Conservation (phyloP, 371 early-diverging fungal genomes). For the Lichtheimia hyalospora region DNA sequence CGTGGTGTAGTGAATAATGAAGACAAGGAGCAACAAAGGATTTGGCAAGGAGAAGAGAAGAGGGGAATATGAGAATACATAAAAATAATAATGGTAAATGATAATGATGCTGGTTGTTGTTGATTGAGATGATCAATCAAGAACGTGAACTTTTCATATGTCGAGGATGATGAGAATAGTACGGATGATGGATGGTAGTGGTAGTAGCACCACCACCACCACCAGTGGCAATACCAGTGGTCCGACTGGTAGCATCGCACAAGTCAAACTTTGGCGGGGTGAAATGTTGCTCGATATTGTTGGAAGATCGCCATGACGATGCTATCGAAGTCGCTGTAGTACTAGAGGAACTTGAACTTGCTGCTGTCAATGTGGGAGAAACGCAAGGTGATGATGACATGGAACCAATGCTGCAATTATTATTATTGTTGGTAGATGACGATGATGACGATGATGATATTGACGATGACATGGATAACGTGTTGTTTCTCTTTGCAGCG, state of each 20-base stretch:
- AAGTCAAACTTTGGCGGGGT: no score
- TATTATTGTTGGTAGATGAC: background rate
- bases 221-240: background rate
- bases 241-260: background rate
- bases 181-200: no score
- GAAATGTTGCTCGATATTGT: background rate
- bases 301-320: conserved; percentile 2
- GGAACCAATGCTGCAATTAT: background rate
- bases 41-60: background rate
- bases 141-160: conserved; percentile 3
- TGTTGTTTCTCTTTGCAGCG: background rate
- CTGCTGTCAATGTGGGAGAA: conserved; percentile 8
- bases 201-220: no score
- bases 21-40: background rate
- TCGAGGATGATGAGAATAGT: background rate
- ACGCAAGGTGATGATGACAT: background rate
- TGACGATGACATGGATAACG: background rate
- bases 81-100: no score
- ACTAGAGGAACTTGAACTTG: background rate
- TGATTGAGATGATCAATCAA: background rate
- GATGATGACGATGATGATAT: conserved; percentile 9
- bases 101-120: no score
- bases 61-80: background rate
- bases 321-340: background rate
- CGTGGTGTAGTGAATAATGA: no score